Percentiles rank a stretch among this genome's conserved stretches.
Evolutionary conservation across 495 filamentous ascomycete species (phyloP).

Genomic region (Hypoxylon crocopeplum): DNA sequence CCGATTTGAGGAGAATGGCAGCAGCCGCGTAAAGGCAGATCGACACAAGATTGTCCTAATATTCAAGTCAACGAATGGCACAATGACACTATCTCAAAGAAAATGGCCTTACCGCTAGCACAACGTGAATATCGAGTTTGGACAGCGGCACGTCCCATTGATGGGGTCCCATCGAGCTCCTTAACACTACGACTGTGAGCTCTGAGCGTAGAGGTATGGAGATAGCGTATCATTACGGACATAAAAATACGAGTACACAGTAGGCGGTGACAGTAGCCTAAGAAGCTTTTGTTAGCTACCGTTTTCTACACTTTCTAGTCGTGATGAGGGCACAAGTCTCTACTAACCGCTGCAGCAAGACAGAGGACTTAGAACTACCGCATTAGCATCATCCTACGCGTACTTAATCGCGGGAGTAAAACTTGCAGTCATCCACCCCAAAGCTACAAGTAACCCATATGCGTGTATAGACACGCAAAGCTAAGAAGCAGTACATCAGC

Average conservation of each 20-base stretch:
- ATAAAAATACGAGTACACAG: slow-evolving; percentile 9
- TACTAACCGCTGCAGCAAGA: slow-evolving; percentile 23
- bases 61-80: neutral
- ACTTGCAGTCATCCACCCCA: slow-evolving; percentile 28
- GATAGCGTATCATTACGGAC: slow-evolving; percentile 3
- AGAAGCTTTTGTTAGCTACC: neutral
- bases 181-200: slow-evolving; percentile 2
- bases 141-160: slow-evolving; percentile 27
- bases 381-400: slow-evolving; percentile 1
- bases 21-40: slow-evolving; percentile 9
- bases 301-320: neutral
- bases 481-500: slow-evolving; percentile 26
- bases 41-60: slow-evolving; percentile 10
- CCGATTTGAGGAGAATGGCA: slow-evolving; percentile 21
- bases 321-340: neutral
- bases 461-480: slow-evolving; percentile 27
- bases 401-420: no score
- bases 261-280: slow-evolving; percentile 20
- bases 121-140: slow-evolving; percentile 1
- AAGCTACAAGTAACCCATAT: slow-evolving; percentile 7
- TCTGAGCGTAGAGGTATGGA: neutral
- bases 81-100: neutral
- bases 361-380: slow-evolving; percentile 12
- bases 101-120: neutral
- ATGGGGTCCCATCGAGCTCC: slow-evolving; percentile 14